Percentiles rank a stretch among this genome's conserved stretches.
Conservation (phyloP, 805 yeast genomes). For the Candida railenensis region DNA sequence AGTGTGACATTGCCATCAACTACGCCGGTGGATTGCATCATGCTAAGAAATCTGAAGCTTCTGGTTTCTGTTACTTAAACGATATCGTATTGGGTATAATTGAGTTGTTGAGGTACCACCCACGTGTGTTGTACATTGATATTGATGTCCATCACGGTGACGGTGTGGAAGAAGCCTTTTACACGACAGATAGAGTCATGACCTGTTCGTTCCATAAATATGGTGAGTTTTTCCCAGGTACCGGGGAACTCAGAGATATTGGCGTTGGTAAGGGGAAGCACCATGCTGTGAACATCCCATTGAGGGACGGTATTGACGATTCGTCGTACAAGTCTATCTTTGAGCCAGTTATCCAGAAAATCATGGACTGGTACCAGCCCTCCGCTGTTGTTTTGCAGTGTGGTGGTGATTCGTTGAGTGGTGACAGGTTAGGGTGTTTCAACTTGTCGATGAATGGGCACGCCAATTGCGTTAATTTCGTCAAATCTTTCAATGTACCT, state of each 20-base stretch:
- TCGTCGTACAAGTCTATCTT: constrained; percentile 79
- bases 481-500: constrained; percentile 83
- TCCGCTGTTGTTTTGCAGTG: constrained; percentile 96
- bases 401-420: constrained; percentile 96
- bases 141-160: constrained; percentile 98
- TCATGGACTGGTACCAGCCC: constrained; percentile 88
- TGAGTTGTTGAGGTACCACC: constrained; percentile 83
- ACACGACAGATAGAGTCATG: constrained; percentile 94
- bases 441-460: constrained; percentile 92
- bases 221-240: constrained; percentile 97
- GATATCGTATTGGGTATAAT: constrained; percentile 90
- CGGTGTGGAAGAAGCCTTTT: constrained; percentile 97
- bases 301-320: constrained; percentile 96
- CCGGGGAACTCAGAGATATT: constrained; percentile 87
- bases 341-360: constrained; percentile 80
- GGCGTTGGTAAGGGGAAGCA: constrained; percentile 92
- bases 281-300: constrained; percentile 86
- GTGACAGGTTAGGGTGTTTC: constrained; percentile 94
- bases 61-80: constrained; percentile 93
- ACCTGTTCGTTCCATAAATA: constrained; percentile 95
- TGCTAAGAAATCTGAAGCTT: constrained; percentile 94
- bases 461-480: constrained; percentile 91
- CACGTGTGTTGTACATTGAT: constrained; percentile 89
- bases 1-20: constrained; percentile 92
- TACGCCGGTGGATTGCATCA: constrained; percentile 98